Evolutionary conservation across 768 basidiomycete species (phyloP), one percentile per base, ranked within the genome.

Genomic region (Auriscalpium microsporum): DNA sequence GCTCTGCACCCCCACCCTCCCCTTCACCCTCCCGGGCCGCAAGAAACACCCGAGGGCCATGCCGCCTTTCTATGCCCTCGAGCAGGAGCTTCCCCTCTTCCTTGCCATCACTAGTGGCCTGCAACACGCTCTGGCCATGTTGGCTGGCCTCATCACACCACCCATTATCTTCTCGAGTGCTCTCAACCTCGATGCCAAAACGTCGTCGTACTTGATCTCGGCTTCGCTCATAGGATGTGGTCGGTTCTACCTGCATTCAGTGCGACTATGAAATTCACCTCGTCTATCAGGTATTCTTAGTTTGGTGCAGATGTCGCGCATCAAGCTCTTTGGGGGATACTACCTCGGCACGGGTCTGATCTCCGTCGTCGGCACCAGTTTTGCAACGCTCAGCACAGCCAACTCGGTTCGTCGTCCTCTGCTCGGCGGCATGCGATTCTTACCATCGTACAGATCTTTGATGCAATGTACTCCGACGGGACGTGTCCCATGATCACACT

Each of bases 351-450:
- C 88, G n/a, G 90, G 90, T 0, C 69, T 92, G 17, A 75, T 93
- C 53, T 83, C 82, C 8, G 88, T 92, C 16, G 87, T 91, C 6
- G 90, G 90, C 16, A 88, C 85, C 1, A 86, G 84, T 62, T 90
- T 91, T 62, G 78, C 87, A 5, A 89, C 88, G 0, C 74, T 92
- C 11, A 84, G 83, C 47, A 87, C 86, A 1, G 88, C 84, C 1
- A 77, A 78, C 62, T 76, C 86, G 4, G 85, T 86, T 58, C 2
- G 81, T 69, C 1, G 1, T 19, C 23, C 21, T 23, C 5, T 21
- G 7, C 3, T 21, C 16, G 17, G 28, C 34, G 7, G 16, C 11
- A 51, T 23, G 36, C 28, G 10, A 4, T 42, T 33, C 21, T 10
- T 11, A 28, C 37, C 14, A 40, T 36, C n/a, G 21, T 10, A 4